A percentile compares a stretch with the other conserved stretches of the same genome.
These are phyloP conservation scores for Chlamydomonas urium DNA, from an alignment of 139 green algal genomes.

Conservation along the genomic window DNA sequence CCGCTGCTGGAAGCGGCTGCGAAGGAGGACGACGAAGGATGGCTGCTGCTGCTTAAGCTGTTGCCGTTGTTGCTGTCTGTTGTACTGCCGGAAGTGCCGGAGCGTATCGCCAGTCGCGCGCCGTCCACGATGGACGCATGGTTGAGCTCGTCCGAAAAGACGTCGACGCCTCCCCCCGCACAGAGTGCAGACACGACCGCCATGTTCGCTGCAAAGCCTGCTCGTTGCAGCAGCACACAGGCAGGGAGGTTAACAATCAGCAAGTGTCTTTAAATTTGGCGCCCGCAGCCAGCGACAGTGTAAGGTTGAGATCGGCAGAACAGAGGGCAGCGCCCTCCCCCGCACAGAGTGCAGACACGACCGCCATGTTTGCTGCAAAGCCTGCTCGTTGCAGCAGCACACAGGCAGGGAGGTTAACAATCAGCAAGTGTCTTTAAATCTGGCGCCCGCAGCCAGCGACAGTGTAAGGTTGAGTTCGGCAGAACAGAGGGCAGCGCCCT, in stretches of 20 bases:
- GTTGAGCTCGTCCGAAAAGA: slow-evolving; percentile 94
- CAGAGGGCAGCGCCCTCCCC: slow-evolving; percentile 57
- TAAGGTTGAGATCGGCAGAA: slow-evolving; percentile 94
- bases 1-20: too few relatives aligned
- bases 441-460: too few relatives aligned
- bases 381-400: slow-evolving; percentile 35
- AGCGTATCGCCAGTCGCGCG: slow-evolving; percentile 51
- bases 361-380: slow-evolving; percentile 88
- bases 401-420: too few relatives aligned
- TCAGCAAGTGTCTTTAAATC: too few relatives aligned
- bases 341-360: slow-evolving; percentile 52
- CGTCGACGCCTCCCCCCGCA: slow-evolving; percentile 20
- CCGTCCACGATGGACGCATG: slow-evolving; percentile 96
- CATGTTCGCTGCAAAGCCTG: slow-evolving; percentile 91
- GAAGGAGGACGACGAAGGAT: too few relatives aligned
- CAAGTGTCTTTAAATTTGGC: too few relatives aligned
- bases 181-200: slow-evolving; percentile 60
- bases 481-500: slow-evolving; percentile 62
- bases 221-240: background rate
- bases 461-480: slow-evolving; percentile 97
- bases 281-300: too few relatives aligned
- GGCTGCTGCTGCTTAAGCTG: too few relatives aligned
- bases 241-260: too few relatives aligned
- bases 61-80: background rate
- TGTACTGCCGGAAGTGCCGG: too few relatives aligned